Base-by-base conservation (phyloP, 176 grass and related monocot genomes). In the Phragmites australis region DNA sequence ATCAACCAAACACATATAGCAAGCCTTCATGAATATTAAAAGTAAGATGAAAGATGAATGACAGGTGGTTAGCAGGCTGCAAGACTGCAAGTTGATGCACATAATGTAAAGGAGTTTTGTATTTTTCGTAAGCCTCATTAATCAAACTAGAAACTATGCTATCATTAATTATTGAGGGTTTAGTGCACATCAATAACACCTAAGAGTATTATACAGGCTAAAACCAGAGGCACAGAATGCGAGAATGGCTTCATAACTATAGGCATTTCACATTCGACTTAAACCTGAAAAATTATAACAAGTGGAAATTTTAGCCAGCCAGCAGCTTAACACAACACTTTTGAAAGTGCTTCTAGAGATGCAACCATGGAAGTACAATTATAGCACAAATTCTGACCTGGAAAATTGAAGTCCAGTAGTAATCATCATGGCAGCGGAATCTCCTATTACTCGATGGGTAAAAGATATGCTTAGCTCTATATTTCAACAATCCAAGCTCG, bases 331-430 rank as follows among this genome's bases (percentile, higher is more conserved):
- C 25, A 37, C 31, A 32, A 5, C 25, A 64, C 71, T 63, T 87
- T 25, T 14, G 5, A 3, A 61, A 45, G 23, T 67, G 26, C 14
- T 54, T 9, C 14, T 81, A 51, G 21, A 61, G 34, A 85, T 62
- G 46, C 21, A 60, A 70, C 17, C 15, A 52, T 40, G 11, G 9
- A 75, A 83, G 44, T 83, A 42, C 9, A 52, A n/a, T 27, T 15
- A 74, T 4, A 70, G 6, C 9, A 75, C 46, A 54, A 85, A 70
- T 58, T 77, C 68, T 91, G 51, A 94, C 95, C 92, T 94, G 87
- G 64, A 97, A 94, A 84, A 97, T 79, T 65, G 92, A 94, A 84
- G 95, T 88, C 95, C 95, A 97, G 68, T 97, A 97, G 84, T 97
- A 97, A 65, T 97, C 94, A 85, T 97, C 90, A 51, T 80, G 90